A percentile compares a stretch with the other conserved stretches of the same genome.
Conservation (phyloP, 2,329 filamentous ascomycete genomes). For the Colletotrichum sp. region DNA sequence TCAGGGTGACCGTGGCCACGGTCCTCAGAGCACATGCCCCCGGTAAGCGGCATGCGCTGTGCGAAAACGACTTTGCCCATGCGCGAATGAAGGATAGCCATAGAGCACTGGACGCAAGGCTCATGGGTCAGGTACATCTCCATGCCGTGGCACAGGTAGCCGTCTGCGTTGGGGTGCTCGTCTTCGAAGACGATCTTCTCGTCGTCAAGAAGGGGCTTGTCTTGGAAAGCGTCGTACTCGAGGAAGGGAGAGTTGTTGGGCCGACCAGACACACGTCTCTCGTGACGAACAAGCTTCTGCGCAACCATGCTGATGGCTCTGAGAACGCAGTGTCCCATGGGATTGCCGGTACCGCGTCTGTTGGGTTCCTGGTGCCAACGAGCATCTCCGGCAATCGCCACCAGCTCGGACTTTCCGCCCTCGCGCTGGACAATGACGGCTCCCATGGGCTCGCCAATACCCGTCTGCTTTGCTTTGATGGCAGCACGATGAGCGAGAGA, state of each 20-base stretch:
- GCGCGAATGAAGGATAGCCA: conserved; percentile 93
- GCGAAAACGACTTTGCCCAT: conserved; percentile 87
- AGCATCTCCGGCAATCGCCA: conserved; percentile 79
- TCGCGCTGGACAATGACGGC: conserved; percentile 76
- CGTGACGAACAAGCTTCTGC: conserved; percentile 64
- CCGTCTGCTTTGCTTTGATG: conserved; percentile 57
- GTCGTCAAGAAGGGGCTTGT: conserved; percentile 70
- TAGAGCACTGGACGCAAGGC: conserved; percentile 94
- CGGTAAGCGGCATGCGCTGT: conserved; percentile 78
- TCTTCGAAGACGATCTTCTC: conserved; percentile 67
- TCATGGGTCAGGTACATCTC: conserved; percentile 96
- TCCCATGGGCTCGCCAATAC: conserved; percentile 73
- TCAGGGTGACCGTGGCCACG: conserved; percentile 52
- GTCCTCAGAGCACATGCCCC: conserved; percentile 82
- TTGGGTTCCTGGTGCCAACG: conserved; percentile 66
- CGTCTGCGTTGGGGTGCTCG: conserved; percentile 73
- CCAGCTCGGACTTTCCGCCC: conserved; percentile 57
- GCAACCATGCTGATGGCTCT: conserved; percentile 85
- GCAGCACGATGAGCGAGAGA: conserved; percentile 70
- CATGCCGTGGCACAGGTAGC: conserved; percentile 92
- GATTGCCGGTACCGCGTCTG: conserved; percentile 64
- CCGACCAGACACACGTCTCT: conserved; percentile 46
- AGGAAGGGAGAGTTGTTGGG: conserved; percentile 43
- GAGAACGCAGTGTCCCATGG: conserved; percentile 79
- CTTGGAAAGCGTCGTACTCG: conserved; percentile 69